Evolutionary conservation across 2,329 filamentous ascomycete species (phyloP), one percentile per base, ranked within the genome.

Genomic region (Fusarium virguliforme): DNA sequence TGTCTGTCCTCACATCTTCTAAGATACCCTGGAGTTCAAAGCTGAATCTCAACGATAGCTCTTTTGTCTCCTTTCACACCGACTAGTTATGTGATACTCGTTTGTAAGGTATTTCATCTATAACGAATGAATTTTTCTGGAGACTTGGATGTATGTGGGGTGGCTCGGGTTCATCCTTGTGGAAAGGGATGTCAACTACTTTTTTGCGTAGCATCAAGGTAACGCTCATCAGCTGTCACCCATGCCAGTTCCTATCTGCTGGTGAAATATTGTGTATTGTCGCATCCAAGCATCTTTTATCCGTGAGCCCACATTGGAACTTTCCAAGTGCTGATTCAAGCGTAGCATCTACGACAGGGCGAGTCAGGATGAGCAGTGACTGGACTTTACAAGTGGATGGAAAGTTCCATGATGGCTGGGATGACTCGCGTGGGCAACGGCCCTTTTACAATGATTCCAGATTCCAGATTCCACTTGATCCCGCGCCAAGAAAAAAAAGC

Each of bases 401-500:
- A 32, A 12, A 32, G 46, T 10, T 50, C 15, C 46, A 50, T 50
- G 15, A 48, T 26, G 30, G 8, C 43, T 26, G 28, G n/a, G 43
- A 50, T 32, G 46, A 50, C 46, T 50, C 46, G 18, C 18, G 46
- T 50, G 46, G 30, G 30, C 18, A 50, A 50, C 46, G 46, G 46
- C 15, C 46, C 46, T 50, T 50, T 50, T 50, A 50, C 18, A 18
- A 18, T 50, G 46, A 50, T 50, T 50, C 9, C 6, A 50, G 30
- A 18, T 18, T 18, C 18, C 18, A 12, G 8, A 50, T 50, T 26
- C 26, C 43, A 30, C 43, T 50, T 9, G 15, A 26, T 50, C 43
- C 43, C 26, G 30, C 26, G 46, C 46, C 46, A 50, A 50, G 46
- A 50, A 50, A 50, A 50, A 50, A 50, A 18, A 50, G 1, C 26